Base-by-base conservation (phyloP, 192 early-diverging fungal genomes). In the Irineochytrium annulatum region DNA sequence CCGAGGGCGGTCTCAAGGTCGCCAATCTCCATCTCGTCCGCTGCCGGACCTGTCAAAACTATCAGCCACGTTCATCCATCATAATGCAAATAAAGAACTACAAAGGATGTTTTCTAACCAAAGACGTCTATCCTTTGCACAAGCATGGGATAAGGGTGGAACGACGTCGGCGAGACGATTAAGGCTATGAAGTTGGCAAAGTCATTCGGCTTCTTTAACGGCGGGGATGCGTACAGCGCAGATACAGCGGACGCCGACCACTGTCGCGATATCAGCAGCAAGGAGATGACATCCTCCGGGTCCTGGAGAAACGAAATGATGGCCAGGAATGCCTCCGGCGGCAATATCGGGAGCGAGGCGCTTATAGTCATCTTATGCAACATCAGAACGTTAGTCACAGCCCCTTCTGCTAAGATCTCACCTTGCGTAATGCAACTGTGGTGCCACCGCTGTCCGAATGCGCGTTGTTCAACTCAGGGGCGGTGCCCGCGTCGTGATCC, bases 1-100 rank as follows among this genome's bases (percentile, higher is more conserved):
- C 54, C 67, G 2, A 69, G 43, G 17, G 46, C 53, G 4, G 60
- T 61, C 34, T 69, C 67, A 3, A 69, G 30, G 48, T 69, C 67
- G 1, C 67, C 67, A 43, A 69, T 62, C 30, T 61, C 60, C 34
- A 69, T 35, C 22, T 52, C 45, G 27, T 69, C 67, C 14, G 67
- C 67, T 14, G 67, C 67, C 3, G 59, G 35, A 34, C 67, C 66
- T 58, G 22, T 22, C 41, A 13, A 24, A 43, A n/a, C n/a, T 0
- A 58, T 16, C 14, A 16, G 3, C 1, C 48, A 0, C 17, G 17
- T 33, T 20, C 58, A 6, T 1, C 0, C 16, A 13, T 20, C 6
- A 60, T 33, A 24, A 63, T 29, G 20, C 2, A 57, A 43, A 35
- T 14, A 17, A 16, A 20, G 31, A n/a, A 34, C 30, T 20, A 14